Conservation (phyloP, 2,329 filamentous ascomycete species). For the Talaromyces sp. region DNA sequence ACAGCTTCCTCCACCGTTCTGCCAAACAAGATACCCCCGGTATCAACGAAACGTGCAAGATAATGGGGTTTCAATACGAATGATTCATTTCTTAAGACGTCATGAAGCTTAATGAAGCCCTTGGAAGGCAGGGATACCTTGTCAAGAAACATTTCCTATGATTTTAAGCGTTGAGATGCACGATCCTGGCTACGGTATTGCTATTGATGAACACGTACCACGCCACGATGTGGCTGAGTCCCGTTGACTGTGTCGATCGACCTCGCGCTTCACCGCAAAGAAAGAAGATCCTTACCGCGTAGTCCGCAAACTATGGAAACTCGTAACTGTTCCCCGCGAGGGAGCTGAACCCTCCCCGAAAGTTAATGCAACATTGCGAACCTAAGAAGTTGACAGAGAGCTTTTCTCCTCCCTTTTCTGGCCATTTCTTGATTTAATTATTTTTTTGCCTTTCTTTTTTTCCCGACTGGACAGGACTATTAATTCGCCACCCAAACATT, state of each 20-base stretch:
- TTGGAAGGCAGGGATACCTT: neutral
- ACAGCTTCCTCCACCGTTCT: too few relatives aligned
- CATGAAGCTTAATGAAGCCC: neutral
- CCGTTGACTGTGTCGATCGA: conserved; percentile 7
- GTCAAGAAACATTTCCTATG: neutral
- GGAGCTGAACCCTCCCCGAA: conserved; percentile 11
- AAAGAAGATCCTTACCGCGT: conserved; percentile 9
- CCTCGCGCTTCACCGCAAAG: conserved; percentile 6
- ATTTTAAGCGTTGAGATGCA: neutral
- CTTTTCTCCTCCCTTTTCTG: neutral
- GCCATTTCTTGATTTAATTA: neutral
- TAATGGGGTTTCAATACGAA: too few relatives aligned
- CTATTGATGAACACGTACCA: neutral
- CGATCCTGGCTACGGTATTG: too few relatives aligned
- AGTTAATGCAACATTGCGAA: neutral
- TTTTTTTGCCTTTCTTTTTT: neutral
- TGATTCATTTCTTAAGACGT: too few relatives aligned
- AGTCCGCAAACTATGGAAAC: neutral
- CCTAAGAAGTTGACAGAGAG: neutral
- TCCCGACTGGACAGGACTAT: neutral
- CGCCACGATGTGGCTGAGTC: conserved; percentile 22
- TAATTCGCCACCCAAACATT: conserved; percentile 1
- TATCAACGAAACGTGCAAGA: too few relatives aligned
- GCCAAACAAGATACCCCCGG: too few relatives aligned
- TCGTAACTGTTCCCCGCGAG: conserved; percentile 9